Evolutionary conservation across 768 basidiomycete genomes (phyloP), one percentile per base, ranked within the genome.

Genomic region (Gymnopilus junonius): DNA sequence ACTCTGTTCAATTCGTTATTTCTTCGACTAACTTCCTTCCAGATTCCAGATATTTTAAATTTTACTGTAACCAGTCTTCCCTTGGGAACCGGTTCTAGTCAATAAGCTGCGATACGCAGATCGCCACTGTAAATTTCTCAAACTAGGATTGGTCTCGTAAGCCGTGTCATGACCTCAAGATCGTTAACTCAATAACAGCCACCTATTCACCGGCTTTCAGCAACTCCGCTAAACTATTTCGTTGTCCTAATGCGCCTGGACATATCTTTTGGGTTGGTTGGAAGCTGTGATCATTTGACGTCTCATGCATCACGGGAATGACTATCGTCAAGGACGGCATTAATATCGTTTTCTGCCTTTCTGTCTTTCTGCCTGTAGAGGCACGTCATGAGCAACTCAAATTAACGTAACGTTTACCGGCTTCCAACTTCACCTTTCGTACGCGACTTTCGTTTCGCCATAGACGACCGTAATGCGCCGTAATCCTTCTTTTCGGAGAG

Each of bases 131-230:
- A 17, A 8, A 39, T 12, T 39, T 39, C 12, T 39, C 37, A 17
- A 20, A 10, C 35, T 7, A 14, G 25, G 37, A 45, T 40, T 29
- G 35, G 23, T 20, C 37, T 56, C 32, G 50, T 37, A 51, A 57
- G 12, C 10, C 34, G 32, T 29, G 48, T n/a, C 48, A 32, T 32
- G 48, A 11, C 6, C 45, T 48, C 25, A 25, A 48, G 25, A 48
- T 25, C 21, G 35, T 51, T 34, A 58, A 58, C 57, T 46, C 45
- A 43, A 58, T 27, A n/a, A 58, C 39, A 21, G 29, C 27, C 57
- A 29, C 27, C 31, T 32, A 32, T 29, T 51, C 7, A 31, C 32
- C 57, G 40, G 57, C 42, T 46, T 48, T 23, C 40, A 45, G 45
- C 2, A 21, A n/a, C 14, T 45, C 27, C 12, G 1, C n/a, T 32